Base-by-base conservation (phyloP, 164 flowering plant species). In the Cinnamomum chago region DNA sequence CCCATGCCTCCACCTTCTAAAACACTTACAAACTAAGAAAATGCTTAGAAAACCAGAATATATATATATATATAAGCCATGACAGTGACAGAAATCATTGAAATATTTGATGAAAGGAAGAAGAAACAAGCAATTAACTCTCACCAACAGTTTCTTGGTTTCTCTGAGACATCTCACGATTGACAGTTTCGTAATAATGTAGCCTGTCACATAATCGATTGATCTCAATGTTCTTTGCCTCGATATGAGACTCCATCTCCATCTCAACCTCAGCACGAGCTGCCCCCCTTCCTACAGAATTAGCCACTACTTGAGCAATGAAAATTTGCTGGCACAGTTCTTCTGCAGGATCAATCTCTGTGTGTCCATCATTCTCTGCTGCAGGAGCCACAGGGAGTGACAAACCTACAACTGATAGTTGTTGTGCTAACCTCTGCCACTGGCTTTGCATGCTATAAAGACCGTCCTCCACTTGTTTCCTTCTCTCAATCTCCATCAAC, bases 111-210 rank as follows among this genome's bases (percentile, higher is more conserved):
- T 40, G 27, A 47, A 62, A 68, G 15, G 11, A 22, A 40, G 30
- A 40, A 24, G 50, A 51, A 25, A 62, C 58, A 72, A 20, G 50
- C 24, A 62, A 24, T 62, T 23, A 40, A 58, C 40, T 27, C 77
- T 75, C 58, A 84, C 88, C 86, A 52, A 86, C 74, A 68, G 73
- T 76, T 70, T 86, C 84, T 67, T 77, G 84, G 72, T 84, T 84
- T 72, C 89, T 81, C 71, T 83, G 87, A 4, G 85, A 81, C 87
- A 86, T 81, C 50, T 86, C 87, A 70, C 64, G 86, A 70, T 86
- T 86, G 27, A 86, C 84, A 58, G 83, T 68, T 72, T 84, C 87
- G 72, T 77, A 84, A 68, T 83, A 86, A 52, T 79, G 85, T 50
- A 86, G 62, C 52, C 80, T 71, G 60, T 86, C 89, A n/a, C 75